Base-by-base conservation (phyloP, 208 protist species). In the Angomonas desouzai region DNA sequence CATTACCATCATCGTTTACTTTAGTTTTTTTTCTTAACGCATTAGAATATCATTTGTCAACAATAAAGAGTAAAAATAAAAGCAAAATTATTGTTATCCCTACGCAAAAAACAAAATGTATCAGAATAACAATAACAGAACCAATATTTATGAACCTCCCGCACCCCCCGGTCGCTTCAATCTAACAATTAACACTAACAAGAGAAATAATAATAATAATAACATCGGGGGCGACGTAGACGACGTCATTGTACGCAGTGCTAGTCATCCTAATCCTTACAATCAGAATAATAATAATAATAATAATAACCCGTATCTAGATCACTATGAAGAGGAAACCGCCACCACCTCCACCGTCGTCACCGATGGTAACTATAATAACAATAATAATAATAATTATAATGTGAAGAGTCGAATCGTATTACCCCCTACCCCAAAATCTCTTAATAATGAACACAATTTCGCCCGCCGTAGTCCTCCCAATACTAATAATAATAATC, bases 21-120 rank as follows among this genome's bases (percentile, higher is more conserved):
- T 61, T 71, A 60, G 49, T 48, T 66, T 55, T 55, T 58, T 60
- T 58, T n/a, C 59, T 61, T 66, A 40, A 32, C 11, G n/a, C n/a
- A n/a, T n/a, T n/a, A n/a, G 13, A 40, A 40, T 40, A 40, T 40
- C 36, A 40, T 40, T n/a, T n/a, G 18, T 36, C 25, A 47, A 7
- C 3, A 3, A 62, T 20, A 47, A 62, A 25, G 34, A 11, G 22
- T 27, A 43, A 47, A 28, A 33, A 62, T 29, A 40, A 23, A 40
- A 45, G n/a, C 11, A 48, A 45, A n/a, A 45, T 45, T 45, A 45
- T 45, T 45, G 16, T 45, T 45, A 45, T 45, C 16, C 16, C 9
- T 45, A 45, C 38, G 16, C 16, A 45, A n/a, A 45, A n/a, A 45
- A 45, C 16, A 45, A 9, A 45, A 40, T 40, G 36, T 40, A 40